Evolutionary conservation across 208 protist genomes (phyloP), one percentile per base, ranked within the genome.

Genomic region (Porcisia deanei): DNA sequence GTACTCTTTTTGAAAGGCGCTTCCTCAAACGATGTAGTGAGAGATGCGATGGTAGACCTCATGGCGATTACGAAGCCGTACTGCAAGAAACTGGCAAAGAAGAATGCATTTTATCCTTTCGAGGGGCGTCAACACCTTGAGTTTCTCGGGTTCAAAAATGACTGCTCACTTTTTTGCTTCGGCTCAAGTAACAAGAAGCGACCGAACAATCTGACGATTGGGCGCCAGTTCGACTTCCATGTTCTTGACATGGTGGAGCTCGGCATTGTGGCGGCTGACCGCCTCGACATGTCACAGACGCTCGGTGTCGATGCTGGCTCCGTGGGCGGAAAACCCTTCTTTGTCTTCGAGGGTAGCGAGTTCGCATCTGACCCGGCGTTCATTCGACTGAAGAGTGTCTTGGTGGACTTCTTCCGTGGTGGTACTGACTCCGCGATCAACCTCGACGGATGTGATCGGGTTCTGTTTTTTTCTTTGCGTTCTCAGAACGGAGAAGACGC

Each of bases 61-160:
- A 83, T 84, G 43, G 80, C 86, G 30, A 90, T 98, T 54, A 94
- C 91, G 39, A 91, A 92, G 75, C 92, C 92, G 47, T 84, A 94
- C 79, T 87, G 85, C 81, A 94, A 94, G 58, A 89, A 88, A 71
- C 83, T 96, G 10, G 82, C 84, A 59, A 96, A 98, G 79, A 88
- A 89, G 49, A 96, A 97, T 71, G 91, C 81, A 6, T 96, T 98
- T 73, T 75, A 86, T 43, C 92, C 94, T 14, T 98, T 98, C 68
- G 94, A 98, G 34, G 85, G 88, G 0, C 82, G 87, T 25, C 83
- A 96, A 83, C 89, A 96, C 63, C 65, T 98, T 7, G 91, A 98
- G 83, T 96, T 97, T 73, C 81, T 96, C 52, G 89, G 92, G 43
- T 97, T 96, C 80, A 98, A 98, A 76, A 98, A 98, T 75, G 94